phyloP scores from a whole-genome alignment of 345 rosid species.

The Balakata baccata region DNA sequence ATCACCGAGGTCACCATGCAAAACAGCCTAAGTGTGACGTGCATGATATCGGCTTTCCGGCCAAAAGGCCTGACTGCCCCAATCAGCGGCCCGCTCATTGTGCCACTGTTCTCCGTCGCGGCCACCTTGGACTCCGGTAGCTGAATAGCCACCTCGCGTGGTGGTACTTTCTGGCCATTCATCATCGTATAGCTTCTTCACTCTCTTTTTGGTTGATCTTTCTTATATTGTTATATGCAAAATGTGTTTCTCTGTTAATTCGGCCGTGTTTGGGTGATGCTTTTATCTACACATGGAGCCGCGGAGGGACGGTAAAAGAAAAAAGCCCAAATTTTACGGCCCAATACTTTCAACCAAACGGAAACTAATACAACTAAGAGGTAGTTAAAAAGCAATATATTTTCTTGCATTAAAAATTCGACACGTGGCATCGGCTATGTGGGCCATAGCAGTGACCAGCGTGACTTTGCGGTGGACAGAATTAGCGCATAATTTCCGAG shows the following conservation, averaged over 20 bases:
- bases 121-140: constrained; percentile 31
- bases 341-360: no score
- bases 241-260: not conserved
- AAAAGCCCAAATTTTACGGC: no score
- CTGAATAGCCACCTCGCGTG: constrained; percentile 26
- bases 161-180: constrained; percentile 29
- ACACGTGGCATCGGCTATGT: no score
- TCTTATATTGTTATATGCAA: not conserved
- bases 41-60: constrained; percentile 40
- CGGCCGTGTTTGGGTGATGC: not conserved
- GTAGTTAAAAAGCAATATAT: no score
- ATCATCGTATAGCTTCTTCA: constrained; percentile 11
- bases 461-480: no score
- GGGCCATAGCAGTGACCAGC: no score
- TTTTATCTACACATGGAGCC: no score
- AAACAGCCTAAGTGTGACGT: constrained; percentile 42
- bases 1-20: constrained; percentile 49
- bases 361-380: no score
- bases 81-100: constrained; percentile 12
- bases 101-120: constrained; percentile 16
- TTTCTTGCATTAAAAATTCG: no score
- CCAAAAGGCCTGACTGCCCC: constrained; percentile 9
- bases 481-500: no score
- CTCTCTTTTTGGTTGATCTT: not conserved
- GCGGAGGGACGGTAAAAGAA: no score